phyloP scores from a whole-genome alignment of 129 eudicot species.

The Arctium minus region DNA sequence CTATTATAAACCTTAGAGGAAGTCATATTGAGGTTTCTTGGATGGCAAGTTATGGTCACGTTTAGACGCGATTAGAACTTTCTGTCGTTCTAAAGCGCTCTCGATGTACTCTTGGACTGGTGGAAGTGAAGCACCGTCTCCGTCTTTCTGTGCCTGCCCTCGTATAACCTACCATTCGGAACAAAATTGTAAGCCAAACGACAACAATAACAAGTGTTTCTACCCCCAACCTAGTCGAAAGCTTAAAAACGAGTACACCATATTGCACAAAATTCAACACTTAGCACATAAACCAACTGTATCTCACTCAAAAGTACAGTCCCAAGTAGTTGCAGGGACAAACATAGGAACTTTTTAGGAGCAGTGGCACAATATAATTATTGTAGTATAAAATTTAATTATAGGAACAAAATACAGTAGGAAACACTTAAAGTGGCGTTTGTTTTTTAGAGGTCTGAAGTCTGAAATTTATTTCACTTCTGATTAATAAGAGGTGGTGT shows the following conservation, averaged over 20 bases:
- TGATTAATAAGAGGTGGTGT: too few relatives aligned
- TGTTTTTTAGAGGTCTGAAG: too few relatives aligned
- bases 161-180: constrained; percentile 56
- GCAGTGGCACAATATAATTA: too few relatives aligned
- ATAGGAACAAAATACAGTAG: too few relatives aligned
- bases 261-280: neutral
- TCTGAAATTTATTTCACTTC: too few relatives aligned
- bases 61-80: constrained; percentile 35
- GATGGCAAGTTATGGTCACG: constrained; percentile 19
- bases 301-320: neutral
- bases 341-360: too few relatives aligned
- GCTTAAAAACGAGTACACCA: neutral
- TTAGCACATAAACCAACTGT: neutral
- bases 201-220: neutral
- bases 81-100: constrained; percentile 58
- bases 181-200: neutral
- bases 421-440: too few relatives aligned
- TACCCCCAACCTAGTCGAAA: neutral
- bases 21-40: constrained; percentile 47
- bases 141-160: constrained; percentile 57
- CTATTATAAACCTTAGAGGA: constrained; percentile 20
- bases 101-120: constrained; percentile 72
- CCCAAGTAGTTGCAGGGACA: too few relatives aligned
- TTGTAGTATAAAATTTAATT: too few relatives aligned
- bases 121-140: constrained; percentile 57